phyloP scores from a whole-genome alignment of 768 basidiomycete genomes.

The Pulveroboletus sp. region DNA sequence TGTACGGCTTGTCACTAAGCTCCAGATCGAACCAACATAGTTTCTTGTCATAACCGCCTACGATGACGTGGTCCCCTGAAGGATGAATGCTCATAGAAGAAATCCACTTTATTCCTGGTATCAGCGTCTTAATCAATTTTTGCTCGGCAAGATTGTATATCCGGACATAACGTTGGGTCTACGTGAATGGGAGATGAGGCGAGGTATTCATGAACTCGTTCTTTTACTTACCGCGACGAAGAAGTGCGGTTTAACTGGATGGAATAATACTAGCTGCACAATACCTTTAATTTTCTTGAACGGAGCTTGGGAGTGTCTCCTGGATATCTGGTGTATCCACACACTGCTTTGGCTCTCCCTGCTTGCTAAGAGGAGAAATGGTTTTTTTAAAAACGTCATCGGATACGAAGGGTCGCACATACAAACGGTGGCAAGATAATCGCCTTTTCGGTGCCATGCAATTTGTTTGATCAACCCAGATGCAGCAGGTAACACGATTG shows the following conservation, averaged over 20 bases:
- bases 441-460: constrained; percentile 90
- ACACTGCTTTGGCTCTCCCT: constrained; percentile 75
- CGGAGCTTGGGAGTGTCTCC: constrained; percentile 94
- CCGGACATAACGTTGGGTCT: constrained; percentile 97
- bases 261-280: constrained; percentile 91
- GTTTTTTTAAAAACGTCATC: constrained; percentile 3
- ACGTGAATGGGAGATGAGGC: constrained; percentile 10
- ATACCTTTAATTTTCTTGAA: constrained; percentile 93
- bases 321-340: constrained; percentile 93
- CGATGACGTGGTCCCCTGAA: constrained; percentile 91
- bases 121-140: constrained; percentile 87
- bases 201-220: constrained; percentile 7
- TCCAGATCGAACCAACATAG: constrained; percentile 99
- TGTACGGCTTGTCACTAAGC: constrained; percentile 94
- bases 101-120: constrained; percentile 96
- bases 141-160: constrained; percentile 94
- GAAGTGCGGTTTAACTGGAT: constrained; percentile 91
- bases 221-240: constrained; percentile 84
- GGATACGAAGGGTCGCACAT: constrained; percentile 34
- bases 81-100: constrained; percentile 97
- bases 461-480: constrained; percentile 77
- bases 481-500: constrained; percentile 54
- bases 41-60: constrained; percentile 96
- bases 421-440: constrained; percentile 96
- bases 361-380: constrained; percentile 40